phyloP scores from a whole-genome alignment of 495 filamentous ascomycete species.

The Entonaema liquescens region DNA sequence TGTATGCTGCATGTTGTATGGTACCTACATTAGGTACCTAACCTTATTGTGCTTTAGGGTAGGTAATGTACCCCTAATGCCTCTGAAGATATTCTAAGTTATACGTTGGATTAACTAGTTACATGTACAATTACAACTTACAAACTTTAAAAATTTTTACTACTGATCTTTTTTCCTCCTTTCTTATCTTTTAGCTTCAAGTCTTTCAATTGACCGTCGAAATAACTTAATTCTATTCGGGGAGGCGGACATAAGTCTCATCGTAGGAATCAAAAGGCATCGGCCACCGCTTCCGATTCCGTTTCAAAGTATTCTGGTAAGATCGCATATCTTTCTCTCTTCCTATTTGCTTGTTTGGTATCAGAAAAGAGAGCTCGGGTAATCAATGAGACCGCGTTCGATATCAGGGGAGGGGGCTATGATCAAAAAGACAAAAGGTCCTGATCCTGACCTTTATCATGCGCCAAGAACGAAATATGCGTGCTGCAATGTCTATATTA shows the following conservation, averaged over 20 bases:
- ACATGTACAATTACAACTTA: background rate
- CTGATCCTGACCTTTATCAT: background rate
- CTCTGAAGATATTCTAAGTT: too few species aligned
- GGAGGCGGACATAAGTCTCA: background rate
- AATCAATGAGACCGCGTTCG: background rate
- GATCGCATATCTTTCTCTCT: background rate
- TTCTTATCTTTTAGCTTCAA: background rate
- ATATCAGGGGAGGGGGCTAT: background rate
- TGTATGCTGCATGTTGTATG: background rate
- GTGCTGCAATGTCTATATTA: constrained; percentile 4
- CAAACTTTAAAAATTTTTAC: background rate
- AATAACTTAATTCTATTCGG: background rate
- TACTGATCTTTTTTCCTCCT: background rate
- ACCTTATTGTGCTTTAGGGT: too few species aligned
- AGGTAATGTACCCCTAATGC: background rate
- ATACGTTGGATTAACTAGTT: constrained; percentile 1
- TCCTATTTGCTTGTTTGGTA: background rate
- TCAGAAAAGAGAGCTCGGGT: background rate
- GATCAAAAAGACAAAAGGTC: background rate
- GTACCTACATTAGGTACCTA: background rate
- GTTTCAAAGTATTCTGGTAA: background rate
- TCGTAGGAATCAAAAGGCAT: background rate
- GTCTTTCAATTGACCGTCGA: background rate
- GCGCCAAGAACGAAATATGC: constrained; percentile 1
- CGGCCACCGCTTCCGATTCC: background rate